Evolutionary conservation across 176 grass and related monocot species (phyloP).

Genomic region (Melocanna baccifera): DNA sequence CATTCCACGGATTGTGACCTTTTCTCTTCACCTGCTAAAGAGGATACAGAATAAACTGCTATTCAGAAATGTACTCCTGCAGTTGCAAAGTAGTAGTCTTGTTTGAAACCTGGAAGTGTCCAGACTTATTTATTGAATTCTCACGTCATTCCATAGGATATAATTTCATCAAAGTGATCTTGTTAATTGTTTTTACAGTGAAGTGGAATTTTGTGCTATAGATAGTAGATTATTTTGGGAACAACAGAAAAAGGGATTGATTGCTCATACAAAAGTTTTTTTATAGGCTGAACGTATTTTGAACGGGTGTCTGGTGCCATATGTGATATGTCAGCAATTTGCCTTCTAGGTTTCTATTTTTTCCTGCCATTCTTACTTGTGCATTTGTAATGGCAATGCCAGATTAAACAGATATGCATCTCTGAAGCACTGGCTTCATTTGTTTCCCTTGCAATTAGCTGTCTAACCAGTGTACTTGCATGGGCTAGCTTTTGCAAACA

Average conservation of each 20-base stretch:
- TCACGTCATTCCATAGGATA: not conserved
- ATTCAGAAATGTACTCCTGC: not conserved
- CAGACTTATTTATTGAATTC: not conserved
- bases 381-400: not conserved
- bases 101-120: not conserved
- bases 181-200: not conserved
- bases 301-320: not conserved
- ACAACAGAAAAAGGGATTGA: not conserved
- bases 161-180: not conserved
- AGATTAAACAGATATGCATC: slow-evolving; percentile 1
- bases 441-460: not conserved
- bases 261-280: not conserved
- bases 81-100: not conserved
- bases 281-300: not conserved
- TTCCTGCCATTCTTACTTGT: not conserved
- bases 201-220: not conserved
- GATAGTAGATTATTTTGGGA: not conserved
- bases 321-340: not conserved
- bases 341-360: not conserved
- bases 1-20: not conserved
- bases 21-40: not conserved
- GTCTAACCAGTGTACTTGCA: not conserved
- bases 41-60: not conserved
- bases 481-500: not conserved
- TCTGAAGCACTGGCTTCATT: not conserved